Evolutionary conservation across 2,329 filamentous ascomycete genomes (phyloP).

Genomic region (Coniochaeta ligniaria): DNA sequence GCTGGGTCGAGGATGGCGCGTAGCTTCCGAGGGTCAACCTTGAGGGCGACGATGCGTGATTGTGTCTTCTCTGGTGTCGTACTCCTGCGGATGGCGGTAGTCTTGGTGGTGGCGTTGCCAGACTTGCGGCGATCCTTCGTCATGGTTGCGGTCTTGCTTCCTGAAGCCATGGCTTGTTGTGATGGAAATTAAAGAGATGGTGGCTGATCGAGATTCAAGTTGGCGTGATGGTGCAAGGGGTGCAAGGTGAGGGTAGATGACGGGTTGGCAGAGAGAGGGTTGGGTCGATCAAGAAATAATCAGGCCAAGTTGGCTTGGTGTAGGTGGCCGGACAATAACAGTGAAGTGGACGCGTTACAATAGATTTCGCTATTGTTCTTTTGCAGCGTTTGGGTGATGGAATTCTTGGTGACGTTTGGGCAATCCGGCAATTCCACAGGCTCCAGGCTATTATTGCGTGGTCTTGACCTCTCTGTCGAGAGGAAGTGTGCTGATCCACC

Average conservation of each 20-base stretch:
- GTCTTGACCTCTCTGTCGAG: neutral
- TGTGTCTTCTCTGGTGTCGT: constrained; percentile 16
- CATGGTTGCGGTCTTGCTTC: constrained; percentile 23
- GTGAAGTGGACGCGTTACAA: neutral
- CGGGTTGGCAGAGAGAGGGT: neutral
- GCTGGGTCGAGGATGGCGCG: constrained; percentile 39
- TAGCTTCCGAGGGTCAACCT: constrained; percentile 41
- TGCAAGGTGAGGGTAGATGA: neutral
- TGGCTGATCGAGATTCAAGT: neutral
- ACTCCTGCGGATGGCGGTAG: constrained; percentile 4
- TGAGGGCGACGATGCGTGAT: constrained; percentile 42
- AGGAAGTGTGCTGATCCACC: neutral
- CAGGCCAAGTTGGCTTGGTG: constrained; percentile 1
- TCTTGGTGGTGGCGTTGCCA: constrained; percentile 16
- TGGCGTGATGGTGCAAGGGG: neutral
- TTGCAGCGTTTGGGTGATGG: too few relatives aligned
- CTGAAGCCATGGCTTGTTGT: constrained; percentile 1
- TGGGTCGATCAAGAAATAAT: neutral
- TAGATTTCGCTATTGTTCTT: neutral
- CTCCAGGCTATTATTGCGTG: neutral
- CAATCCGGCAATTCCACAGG: neutral
- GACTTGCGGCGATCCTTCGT: constrained; percentile 38
- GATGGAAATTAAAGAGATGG: neutral
- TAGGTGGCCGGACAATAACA: neutral
- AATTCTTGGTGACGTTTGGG: too few relatives aligned